Evolutionary conservation across 2,329 filamentous ascomycete species (phyloP), one percentile per base, ranked within the genome.

Genomic region (Diaporthe sp.): DNA sequence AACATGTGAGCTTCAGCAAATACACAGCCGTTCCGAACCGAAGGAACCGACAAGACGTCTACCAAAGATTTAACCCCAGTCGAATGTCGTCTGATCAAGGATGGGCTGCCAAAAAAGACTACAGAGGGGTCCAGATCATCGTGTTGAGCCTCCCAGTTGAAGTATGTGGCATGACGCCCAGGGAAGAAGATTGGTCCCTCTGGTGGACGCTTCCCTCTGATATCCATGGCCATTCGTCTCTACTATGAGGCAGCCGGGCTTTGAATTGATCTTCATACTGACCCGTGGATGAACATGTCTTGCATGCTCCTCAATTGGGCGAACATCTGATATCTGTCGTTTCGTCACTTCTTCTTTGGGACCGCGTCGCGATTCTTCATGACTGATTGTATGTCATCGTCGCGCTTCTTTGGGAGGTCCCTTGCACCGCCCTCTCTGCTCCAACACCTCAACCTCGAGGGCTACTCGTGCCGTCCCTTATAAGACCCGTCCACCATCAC

Each of bases 1-100:
- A 53, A 72, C 70, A 65, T 37, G 71, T 37, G 39, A 59, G 53
- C 53, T 75, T 76, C 74, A 25, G 67, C 28, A 44, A 58, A 46
- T 69, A 53, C 22, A 8, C 7, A 53, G 10, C 44, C 28, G 28
- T 28, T 31, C 53, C 31, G 34, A 72, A 31, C 44, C 57, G 46
- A 39, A 62, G 37, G 55, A n/a, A 51, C 31, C 1, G 28, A 31
- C 49, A 53, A 5, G 70, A 39, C 25, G 44, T 53, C 57, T 72
- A 72, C 44, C 69, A 39, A 39, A 51, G 49, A 37, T 28, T 34
- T 0, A 34, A 49, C 25, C 55, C 39, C 55, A 39, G 55, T 61
- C 22, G 22, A 51, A 8, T 42, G 34, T 31, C 46, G 31, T 72
- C 57, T 51, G 55, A 51, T 69, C 65, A 53, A 69, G 65, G 65